Percentiles rank a stretch among this genome's conserved stretches.
Conservation (phyloP, 2,329 filamentous ascomycete genomes). For the Colletotrichum cereale region DNA sequence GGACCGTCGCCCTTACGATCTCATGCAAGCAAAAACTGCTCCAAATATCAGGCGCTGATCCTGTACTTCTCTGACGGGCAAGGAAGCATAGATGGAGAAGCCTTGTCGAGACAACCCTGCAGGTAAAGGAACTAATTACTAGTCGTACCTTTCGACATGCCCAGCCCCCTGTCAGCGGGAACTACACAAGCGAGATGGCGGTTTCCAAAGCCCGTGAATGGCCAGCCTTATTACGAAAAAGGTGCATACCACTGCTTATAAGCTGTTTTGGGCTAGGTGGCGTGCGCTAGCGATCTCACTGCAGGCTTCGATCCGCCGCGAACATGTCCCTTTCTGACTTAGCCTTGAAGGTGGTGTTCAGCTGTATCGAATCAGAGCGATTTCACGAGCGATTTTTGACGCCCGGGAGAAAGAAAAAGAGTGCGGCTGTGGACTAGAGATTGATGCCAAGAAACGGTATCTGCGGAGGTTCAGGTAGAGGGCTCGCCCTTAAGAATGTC, state of each 20-base stretch:
- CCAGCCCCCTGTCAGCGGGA: background rate
- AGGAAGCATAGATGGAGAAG: conserved; percentile 18
- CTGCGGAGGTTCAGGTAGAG: background rate
- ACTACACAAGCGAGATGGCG: conserved; percentile 13
- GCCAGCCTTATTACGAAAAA: conserved; percentile 11
- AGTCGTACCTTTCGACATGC: background rate
- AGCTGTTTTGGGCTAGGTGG: conserved; percentile 12
- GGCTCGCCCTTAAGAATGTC: conserved; percentile 15
- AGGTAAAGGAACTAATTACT: background rate
- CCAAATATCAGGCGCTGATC: conserved; percentile 1
- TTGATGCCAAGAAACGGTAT: background rate
- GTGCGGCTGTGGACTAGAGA: conserved; percentile 12
- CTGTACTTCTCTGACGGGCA: conserved; percentile 3
- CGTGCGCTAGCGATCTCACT: conserved; percentile 11
- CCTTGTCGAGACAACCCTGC: conserved; percentile 6
- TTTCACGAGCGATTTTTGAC: background rate
- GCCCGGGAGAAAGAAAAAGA: background rate
- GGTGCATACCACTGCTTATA: background rate
- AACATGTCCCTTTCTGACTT: conserved; percentile 17
- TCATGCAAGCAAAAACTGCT: background rate
- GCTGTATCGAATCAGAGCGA: conserved; percentile 7
- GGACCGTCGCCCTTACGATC: too few relatives aligned
- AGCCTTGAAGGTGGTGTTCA: conserved; percentile 30
- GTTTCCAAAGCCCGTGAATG: conserved; percentile 7
- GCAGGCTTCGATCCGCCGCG: background rate